Evolutionary conservation across 805 yeast species (phyloP).

Genomic region (Komagataella pastoris): DNA sequence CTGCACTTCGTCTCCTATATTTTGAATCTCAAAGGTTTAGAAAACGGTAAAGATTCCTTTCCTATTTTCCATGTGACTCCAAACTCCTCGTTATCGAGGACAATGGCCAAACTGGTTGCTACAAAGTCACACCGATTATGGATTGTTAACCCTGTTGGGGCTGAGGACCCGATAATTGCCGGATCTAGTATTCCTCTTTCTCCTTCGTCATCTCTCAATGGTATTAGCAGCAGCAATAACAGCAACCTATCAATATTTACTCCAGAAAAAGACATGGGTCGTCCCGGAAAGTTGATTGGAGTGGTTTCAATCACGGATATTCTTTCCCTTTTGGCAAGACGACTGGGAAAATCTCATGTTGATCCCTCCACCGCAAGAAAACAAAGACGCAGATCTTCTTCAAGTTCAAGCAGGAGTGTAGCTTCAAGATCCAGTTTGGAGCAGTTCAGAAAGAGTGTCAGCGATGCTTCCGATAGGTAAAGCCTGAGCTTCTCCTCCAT

Average conservation of each 20-base stretch:
- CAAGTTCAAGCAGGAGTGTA: conserved; percentile 21
- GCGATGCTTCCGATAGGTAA: conserved; percentile 17
- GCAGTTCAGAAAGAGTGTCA: conserved; percentile 28
- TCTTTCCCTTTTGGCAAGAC: conserved; percentile 65
- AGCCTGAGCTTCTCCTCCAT: background rate
- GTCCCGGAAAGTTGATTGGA: conserved; percentile 77
- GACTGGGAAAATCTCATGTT: conserved; percentile 49
- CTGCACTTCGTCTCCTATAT: conserved; percentile 80
- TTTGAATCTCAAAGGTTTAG: conserved; percentile 77
- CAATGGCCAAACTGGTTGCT: conserved; percentile 90
- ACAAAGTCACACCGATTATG: conserved; percentile 85
- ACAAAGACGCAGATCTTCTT: conserved; percentile 62
- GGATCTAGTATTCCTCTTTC: conserved; percentile 5
- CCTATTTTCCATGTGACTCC: conserved; percentile 91
- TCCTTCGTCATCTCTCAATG: conserved; percentile 6
- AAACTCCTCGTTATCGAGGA: conserved; percentile 69
- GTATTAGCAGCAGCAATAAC: background rate
- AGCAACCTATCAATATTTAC: conserved; percentile 4
- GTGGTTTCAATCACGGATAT: conserved; percentile 90
- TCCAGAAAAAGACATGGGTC: conserved; percentile 22
- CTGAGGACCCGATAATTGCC: background rate
- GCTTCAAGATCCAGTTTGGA: conserved; percentile 22
- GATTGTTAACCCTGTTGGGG: conserved; percentile 50
- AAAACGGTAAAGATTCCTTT: conserved; percentile 90
- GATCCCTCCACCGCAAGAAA: conserved; percentile 86